phyloP scores from a whole-genome alignment of 352 stramenopile species.

The Globisporangium megalacanthum region DNA sequence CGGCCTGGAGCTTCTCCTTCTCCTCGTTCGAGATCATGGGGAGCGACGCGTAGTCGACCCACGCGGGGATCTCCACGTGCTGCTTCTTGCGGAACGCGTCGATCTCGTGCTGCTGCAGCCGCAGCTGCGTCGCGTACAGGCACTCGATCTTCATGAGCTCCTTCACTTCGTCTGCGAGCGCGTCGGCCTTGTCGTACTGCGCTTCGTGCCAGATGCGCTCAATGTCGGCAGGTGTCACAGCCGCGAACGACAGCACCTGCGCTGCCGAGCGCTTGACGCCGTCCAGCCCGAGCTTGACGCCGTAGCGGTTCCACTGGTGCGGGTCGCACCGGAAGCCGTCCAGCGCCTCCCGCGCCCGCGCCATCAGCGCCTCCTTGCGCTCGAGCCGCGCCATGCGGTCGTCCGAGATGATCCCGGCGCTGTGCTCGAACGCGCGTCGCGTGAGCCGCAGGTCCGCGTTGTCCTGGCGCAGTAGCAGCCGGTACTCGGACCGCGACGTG shows the following conservation, averaged over 20 bases:
- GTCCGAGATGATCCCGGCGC: constrained; percentile 69
- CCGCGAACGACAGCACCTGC: constrained; percentile 67
- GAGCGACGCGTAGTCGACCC: constrained; percentile 90
- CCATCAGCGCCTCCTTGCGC: constrained; percentile 79
- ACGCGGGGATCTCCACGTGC: constrained; percentile 90
- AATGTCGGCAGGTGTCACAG: constrained; percentile 50
- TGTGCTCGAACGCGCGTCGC: constrained; percentile 82
- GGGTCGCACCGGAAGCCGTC: constrained; percentile 58
- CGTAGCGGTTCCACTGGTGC: constrained; percentile 82
- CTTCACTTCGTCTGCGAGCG: constrained; percentile 30
- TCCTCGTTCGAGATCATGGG: constrained; percentile 97
- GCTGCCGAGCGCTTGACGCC: constrained; percentile 75
- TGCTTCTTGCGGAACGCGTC: constrained; percentile 93
- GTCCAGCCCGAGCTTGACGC: constrained; percentile 69
- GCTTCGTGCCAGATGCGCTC: constrained; percentile 48
- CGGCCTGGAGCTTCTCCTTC: constrained; percentile 86
- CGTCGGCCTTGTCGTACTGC: constrained; percentile 45
- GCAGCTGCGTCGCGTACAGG: constrained; percentile 93
- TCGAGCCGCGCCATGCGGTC: constrained; percentile 78
- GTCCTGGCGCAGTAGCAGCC: constrained; percentile 85
- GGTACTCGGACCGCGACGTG: constrained; percentile 94
- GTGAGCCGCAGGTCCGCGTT: constrained; percentile 98
- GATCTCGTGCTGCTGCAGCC: constrained; percentile 95
- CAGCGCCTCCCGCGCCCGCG: constrained; percentile 40
- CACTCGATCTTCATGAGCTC: constrained; percentile 81